A percentile compares a stretch with the other conserved stretches of the same genome.
phyloP scores from a whole-genome alignment of 129 eudicot genomes.

The Daucus carota region DNA sequence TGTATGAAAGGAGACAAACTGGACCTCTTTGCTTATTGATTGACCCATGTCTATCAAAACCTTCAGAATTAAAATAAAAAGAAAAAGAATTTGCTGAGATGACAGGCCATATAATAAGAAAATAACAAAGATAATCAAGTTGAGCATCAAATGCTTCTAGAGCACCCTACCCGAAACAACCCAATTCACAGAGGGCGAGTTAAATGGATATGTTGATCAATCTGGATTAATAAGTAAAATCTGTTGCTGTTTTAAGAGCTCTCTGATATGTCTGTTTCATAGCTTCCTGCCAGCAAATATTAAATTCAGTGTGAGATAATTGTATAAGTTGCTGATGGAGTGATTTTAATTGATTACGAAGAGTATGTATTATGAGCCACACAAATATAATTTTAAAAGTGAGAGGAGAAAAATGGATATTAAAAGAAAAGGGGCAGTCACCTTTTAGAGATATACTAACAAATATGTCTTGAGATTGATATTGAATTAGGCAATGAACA shows the following conservation, averaged over 20 bases:
- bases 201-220: too few species aligned
- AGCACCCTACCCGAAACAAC: too few species aligned
- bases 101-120: not conserved
- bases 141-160: too few species aligned
- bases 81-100: not conserved
- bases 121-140: too few species aligned
- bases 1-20: conserved; percentile 91
- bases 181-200: too few species aligned
- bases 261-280: conserved; percentile 96
- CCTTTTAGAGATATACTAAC: not conserved
- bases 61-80: conserved; percentile 27
- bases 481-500: not conserved
- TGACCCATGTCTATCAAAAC: conserved; percentile 90
- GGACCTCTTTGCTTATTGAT: conserved; percentile 81
- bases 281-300: conserved; percentile 58
- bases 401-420: not conserved
- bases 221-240: too few species aligned
- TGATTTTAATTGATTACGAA: too few species aligned
- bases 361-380: too few species aligned
- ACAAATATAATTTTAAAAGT: not conserved
- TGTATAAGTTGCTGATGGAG: not conserved
- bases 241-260: conserved; percentile 80
- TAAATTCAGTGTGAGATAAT: not conserved
- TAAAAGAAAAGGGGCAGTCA: not conserved
- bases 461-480: not conserved